Evolutionary conservation across 805 yeast species (phyloP).

Genomic region (Teunomyces stri): DNA sequence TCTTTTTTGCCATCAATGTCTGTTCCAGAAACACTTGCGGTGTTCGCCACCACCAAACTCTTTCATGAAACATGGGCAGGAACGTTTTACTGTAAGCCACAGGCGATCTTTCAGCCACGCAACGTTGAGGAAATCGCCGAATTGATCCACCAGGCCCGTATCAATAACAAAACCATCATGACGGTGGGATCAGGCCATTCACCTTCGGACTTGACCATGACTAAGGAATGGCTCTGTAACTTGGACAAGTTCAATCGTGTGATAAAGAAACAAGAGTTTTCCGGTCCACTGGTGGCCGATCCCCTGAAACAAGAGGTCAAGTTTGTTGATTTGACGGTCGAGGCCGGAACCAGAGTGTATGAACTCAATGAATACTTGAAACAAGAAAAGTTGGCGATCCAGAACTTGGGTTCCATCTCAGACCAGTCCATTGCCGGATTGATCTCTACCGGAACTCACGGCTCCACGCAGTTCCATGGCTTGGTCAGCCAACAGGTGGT

Average conservation of each 20-base stretch:
- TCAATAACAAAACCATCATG: constrained; percentile 62
- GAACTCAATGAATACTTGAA: constrained; percentile 70
- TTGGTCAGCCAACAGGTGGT: constrained; percentile 86
- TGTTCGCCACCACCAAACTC: constrained; percentile 39
- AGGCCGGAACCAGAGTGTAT: constrained; percentile 82
- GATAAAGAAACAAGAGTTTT: constrained; percentile 43
- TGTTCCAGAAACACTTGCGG: constrained; percentile 31
- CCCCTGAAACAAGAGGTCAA: constrained; percentile 42
- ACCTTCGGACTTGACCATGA: constrained; percentile 88
- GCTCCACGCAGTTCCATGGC: constrained; percentile 92
- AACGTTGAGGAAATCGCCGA: constrained; percentile 63
- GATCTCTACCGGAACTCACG: constrained; percentile 95
- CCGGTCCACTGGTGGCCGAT: constrained; percentile 37
- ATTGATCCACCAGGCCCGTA: constrained; percentile 65
- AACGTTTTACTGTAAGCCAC: constrained; percentile 76
- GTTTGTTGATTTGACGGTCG: constrained; percentile 88
- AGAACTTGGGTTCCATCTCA: constrained; percentile 88
- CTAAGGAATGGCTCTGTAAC: constrained; percentile 83
- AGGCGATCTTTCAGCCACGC: constrained; percentile 74
- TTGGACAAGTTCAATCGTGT: constrained; percentile 72
- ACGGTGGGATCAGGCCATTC: constrained; percentile 94
- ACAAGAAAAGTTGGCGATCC: constrained; percentile 69
- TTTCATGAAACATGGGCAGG: constrained; percentile 85
- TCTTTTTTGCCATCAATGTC: constrained; percentile 17
- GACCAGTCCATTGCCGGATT: constrained; percentile 96